phyloP scores from a whole-genome alignment of 2,329 filamentous ascomycete genomes.

The Colletotrichum magnum region DNA sequence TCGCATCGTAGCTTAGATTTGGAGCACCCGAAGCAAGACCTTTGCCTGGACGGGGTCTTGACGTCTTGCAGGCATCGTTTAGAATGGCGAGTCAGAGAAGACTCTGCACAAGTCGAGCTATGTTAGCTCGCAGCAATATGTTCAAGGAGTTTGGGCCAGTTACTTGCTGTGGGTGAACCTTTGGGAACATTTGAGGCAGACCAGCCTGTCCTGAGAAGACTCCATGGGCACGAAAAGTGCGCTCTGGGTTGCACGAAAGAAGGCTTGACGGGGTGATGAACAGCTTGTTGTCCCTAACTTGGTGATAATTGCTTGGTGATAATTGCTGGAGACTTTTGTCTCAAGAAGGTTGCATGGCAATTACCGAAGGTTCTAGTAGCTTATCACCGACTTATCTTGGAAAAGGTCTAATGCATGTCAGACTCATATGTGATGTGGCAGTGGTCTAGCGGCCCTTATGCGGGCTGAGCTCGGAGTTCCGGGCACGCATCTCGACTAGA shows the following conservation, averaged over 20 bases:
- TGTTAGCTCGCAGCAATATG: no score
- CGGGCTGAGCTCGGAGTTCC: not conserved
- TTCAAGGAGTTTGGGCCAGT: no score
- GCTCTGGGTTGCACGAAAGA: no score
- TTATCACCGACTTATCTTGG: no score
- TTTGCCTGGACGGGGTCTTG: not conserved
- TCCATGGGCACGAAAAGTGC: not conserved
- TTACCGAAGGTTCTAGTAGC: no score
- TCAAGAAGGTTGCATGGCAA: no score
- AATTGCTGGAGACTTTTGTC: no score
- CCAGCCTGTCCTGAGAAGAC: not conserved
- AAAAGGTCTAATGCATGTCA: not conserved
- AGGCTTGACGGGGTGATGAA: no score
- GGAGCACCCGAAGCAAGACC: not conserved
- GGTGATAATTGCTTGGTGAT: no score
- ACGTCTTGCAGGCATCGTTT: not conserved
- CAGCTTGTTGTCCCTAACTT: no score
- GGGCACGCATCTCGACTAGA: not conserved
- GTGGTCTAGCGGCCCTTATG: not conserved
- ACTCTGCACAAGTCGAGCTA: not conserved
- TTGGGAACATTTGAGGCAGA: not conserved
- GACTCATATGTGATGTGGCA: not conserved
- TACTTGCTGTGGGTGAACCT: not conserved
- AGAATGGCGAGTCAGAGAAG: conserved; percentile 1
- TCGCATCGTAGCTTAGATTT: conserved; percentile 1